phyloP scores from a whole-genome alignment of 345 rosid genomes.

The Alliaria petiolata region DNA sequence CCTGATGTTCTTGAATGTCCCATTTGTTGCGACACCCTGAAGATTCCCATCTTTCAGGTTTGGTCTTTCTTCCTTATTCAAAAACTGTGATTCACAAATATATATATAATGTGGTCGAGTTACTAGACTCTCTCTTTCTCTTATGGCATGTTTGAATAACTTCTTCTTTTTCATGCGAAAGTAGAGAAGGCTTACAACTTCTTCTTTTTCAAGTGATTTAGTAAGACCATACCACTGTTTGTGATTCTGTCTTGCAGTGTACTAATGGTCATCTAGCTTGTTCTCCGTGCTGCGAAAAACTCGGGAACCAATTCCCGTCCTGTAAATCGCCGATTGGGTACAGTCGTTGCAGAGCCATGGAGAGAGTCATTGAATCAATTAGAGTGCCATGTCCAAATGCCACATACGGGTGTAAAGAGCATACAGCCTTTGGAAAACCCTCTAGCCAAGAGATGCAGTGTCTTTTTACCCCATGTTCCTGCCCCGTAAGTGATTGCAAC shows the following conservation, averaged over 20 bases:
- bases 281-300: conserved; percentile 33
- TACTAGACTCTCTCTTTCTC: too few relatives aligned
- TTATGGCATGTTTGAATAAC: too few relatives aligned
- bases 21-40: neutral
- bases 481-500: neutral
- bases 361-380: neutral
- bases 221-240: too few relatives aligned
- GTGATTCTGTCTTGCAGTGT: conserved; percentile 31
- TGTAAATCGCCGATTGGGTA: conserved; percentile 38
- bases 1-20: neutral
- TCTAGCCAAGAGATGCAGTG: neutral
- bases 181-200: too few relatives aligned
- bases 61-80: neutral
- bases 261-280: conserved; percentile 55
- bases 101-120: too few relatives aligned
- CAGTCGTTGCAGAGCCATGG: neutral
- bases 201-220: too few relatives aligned
- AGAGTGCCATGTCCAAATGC: neutral
- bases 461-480: neutral
- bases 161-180: too few relatives aligned
- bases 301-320: conserved; percentile 36
- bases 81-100: too few relatives aligned
- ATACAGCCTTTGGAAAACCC: neutral
- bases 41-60: neutral
- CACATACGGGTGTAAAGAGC: neutral